These are phyloP conservation scores for Aspergillus sp. DNA, from an alignment of 2,329 filamentous ascomycete species.

Conservation along the genomic window DNA sequence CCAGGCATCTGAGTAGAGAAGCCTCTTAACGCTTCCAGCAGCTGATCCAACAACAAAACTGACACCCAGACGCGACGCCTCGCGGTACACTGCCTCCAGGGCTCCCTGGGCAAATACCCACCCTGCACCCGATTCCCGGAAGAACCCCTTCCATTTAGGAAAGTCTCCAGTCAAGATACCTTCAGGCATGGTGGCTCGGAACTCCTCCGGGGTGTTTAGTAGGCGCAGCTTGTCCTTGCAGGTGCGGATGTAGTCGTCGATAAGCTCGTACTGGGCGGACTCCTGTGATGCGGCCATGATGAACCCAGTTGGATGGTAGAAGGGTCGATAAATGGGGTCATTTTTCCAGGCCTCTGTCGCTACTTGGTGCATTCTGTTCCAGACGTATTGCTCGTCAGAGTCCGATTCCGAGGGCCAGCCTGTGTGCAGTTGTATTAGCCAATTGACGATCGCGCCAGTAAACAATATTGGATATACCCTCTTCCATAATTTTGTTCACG, in stretches of 20 bases:
- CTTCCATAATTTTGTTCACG: slow-evolving; percentile 49
- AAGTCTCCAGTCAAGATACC: slow-evolving; percentile 53
- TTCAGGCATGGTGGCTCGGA: slow-evolving; percentile 52
- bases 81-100: slow-evolving; percentile 30
- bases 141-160: slow-evolving; percentile 52
- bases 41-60: background rate
- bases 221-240: slow-evolving; percentile 26
- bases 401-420: background rate
- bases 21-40: background rate
- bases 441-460: no score
- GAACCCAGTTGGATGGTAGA: slow-evolving; percentile 48
- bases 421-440: background rate
- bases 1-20: background rate
- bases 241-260: slow-evolving; percentile 30
- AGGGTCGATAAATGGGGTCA: slow-evolving; percentile 46
- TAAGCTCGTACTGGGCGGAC: slow-evolving; percentile 32
- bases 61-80: background rate
- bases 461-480: background rate
- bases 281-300: slow-evolving; percentile 41
- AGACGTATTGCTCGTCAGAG: background rate
- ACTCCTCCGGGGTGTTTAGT: slow-evolving; percentile 47
- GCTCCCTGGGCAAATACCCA: slow-evolving; percentile 57
- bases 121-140: slow-evolving; percentile 42
- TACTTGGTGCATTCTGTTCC: background rate
- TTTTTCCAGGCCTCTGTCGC: slow-evolving; percentile 36